A percentile compares a stretch with the other conserved stretches of the same genome.
These are phyloP conservation scores for Scheffersomyces segobiensis DNA, from an alignment of 1,139 yeast genomes.

Conservation along the genomic window DNA sequence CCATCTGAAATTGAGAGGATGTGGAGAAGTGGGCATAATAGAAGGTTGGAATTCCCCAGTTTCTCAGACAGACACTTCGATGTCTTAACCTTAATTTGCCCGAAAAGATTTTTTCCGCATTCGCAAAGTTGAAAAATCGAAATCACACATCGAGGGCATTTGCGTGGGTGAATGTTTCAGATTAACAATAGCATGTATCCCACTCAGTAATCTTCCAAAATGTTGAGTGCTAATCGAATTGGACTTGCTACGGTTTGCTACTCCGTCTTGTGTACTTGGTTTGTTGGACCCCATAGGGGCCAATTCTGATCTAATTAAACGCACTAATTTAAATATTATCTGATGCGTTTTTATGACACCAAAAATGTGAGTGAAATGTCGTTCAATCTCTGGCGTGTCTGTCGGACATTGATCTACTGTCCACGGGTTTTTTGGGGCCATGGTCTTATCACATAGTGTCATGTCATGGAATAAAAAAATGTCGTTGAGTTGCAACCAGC, in stretches of 20 bases:
- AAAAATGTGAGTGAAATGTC: neutral
- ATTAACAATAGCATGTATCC: neutral
- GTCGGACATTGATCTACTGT: too few species aligned
- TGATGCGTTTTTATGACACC: neutral
- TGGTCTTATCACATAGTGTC: neutral
- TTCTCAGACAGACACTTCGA: neutral
- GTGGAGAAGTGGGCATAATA: neutral
- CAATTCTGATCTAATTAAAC: neutral
- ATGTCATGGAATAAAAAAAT: neutral
- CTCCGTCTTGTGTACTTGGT: neutral
- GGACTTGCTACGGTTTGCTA: neutral
- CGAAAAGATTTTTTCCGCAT: neutral
- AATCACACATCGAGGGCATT: neutral
- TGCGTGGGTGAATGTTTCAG: neutral
- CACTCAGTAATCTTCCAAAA: too few species aligned
- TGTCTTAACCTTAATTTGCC: neutral
- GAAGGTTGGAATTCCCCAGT: neutral
- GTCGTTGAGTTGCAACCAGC: neutral
- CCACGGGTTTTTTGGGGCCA: neutral
- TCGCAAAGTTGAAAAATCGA: neutral
- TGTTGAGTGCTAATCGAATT: neutral
- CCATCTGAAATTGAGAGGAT: neutral
- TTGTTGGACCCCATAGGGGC: neutral
- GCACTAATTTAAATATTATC: neutral
- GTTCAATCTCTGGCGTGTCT: neutral